Conservation (phyloP, 768 basidiomycete genomes). For the Termitomyces sp. region DNA sequence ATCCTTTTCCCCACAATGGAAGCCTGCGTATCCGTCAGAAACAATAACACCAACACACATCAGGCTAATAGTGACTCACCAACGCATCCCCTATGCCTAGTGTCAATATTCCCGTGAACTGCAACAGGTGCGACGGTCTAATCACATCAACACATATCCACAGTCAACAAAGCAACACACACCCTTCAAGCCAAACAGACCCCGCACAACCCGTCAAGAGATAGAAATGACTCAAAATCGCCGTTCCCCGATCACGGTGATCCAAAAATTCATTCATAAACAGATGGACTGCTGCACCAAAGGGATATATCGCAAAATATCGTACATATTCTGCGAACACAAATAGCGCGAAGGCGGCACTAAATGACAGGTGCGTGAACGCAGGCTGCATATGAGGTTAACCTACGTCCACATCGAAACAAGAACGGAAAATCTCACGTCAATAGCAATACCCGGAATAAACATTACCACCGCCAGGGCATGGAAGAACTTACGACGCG, state of each 20-base stretch:
- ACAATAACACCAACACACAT: neutral
- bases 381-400: slow-evolving; percentile 62
- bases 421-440: slow-evolving; percentile 52
- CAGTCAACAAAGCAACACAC: slow-evolving; percentile 23
- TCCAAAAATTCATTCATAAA: slow-evolving; percentile 99
- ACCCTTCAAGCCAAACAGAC: slow-evolving; percentile 94
- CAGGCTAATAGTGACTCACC: slow-evolving; percentile 39
- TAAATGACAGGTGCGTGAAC: slow-evolving; percentile 93
- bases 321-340: slow-evolving; percentile 96
- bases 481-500: slow-evolving; percentile 95
- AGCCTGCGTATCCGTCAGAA: slow-evolving; percentile 43
- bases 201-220: slow-evolving; percentile 93
- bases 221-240: slow-evolving; percentile 97
- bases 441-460: slow-evolving; percentile 86
- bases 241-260: slow-evolving; percentile 90
- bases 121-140: slow-evolving; percentile 39
- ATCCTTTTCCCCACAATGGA: slow-evolving; percentile 87
- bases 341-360: slow-evolving; percentile 91
- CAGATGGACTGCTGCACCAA: slow-evolving; percentile 87
- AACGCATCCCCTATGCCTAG: slow-evolving; percentile 93
- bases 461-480: slow-evolving; percentile 96
- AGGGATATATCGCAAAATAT: slow-evolving; percentile 97
- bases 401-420: slow-evolving; percentile 7
- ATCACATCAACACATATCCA: neutral
- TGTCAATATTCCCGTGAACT: slow-evolving; percentile 83